Evolutionary conservation across 192 early-diverging fungal species (phyloP), one percentile per base, ranked within the genome.

Genomic region (Backusella parvicylindrica): DNA sequence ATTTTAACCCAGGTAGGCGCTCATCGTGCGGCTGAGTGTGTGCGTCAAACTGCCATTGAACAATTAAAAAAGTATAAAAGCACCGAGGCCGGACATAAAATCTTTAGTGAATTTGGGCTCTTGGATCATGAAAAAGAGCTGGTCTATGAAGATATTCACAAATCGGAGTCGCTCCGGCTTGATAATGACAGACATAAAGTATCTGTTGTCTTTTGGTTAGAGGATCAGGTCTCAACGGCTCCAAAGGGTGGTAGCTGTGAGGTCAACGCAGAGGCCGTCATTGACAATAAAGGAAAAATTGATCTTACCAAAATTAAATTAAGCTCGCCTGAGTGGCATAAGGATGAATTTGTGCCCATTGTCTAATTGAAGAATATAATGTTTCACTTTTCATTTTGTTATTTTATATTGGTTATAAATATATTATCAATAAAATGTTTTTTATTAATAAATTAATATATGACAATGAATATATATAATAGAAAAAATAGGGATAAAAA

Each of bases 11-110:
- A 73, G 15, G 60, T 73, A 15, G 66, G 77, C 8, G 38, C 31
- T 5, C 77, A 78, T 26, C 64, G 71, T 33, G 77, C 71, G 16
- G 77, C 43, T 16, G 77, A 78, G 28, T n/a, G 66, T 3, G 77
- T 78, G 6, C 77, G 71, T 23, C 6, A 49, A 13, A 11, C 68
- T 8, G 37, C 71, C 3, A 73, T 78, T 33, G 13, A 72, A 12
- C 33, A 53, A 3, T 33, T 78, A 32, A 40, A 37, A 16, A 26
- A 67, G 28, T 70, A 30, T 23, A 41, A 70, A 16, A 70, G 28
- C 23, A 70, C 68, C 15, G 37, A 70, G 16, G 23, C 38, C 28
- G 68, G 68, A 30, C 40, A 70, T 18, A n/a, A 70, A 16, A 28
- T 70, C 11, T 70, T 70, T 8, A 26, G 26, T 2, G 68, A 35